These are phyloP conservation scores for Lathyrus sativus DNA, from an alignment of 306 rosid species.

Conservation along the genomic window DNA sequence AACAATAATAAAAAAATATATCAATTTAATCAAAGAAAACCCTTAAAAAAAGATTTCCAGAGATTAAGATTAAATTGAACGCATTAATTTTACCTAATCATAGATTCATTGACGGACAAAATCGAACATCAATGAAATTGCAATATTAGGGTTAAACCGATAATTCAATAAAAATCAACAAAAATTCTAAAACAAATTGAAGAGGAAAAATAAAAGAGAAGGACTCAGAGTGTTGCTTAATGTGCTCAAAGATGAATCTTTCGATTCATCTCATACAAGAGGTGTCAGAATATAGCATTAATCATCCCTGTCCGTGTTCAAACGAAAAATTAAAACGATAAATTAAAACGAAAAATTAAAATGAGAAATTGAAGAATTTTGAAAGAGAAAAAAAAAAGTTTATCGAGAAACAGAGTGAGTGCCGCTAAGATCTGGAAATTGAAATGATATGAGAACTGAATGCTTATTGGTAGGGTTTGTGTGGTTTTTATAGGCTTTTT, in stretches of 20 bases:
- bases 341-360: too few species aligned
- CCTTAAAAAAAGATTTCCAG: neutral
- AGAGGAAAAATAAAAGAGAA: neutral
- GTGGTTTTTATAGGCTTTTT: slow-evolving; percentile 27
- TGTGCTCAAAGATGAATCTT: slow-evolving; percentile 75
- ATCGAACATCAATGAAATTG: slow-evolving; percentile 30
- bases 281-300: slow-evolving; percentile 89
- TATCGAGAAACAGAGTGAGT: neutral
- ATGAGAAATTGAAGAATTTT: neutral
- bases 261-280: slow-evolving; percentile 88
- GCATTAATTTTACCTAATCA: slow-evolving; percentile 37
- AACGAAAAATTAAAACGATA: neutral
- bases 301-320: slow-evolving; percentile 57
- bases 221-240: slow-evolving; percentile 88
- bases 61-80: slow-evolving; percentile 37
- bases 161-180: neutral
- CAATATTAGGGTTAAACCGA: slow-evolving; percentile 42
- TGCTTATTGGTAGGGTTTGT: neutral
- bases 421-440: neutral
- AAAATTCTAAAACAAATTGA: fast-evolving
- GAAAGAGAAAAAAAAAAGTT: too few species aligned
- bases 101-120: slow-evolving; percentile 44
- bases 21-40: slow-evolving; percentile 37
- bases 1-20: neutral
- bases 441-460: neutral